phyloP scores from a whole-genome alignment of 192 early-diverging fungal genomes.

The Coemansia erecta region DNA sequence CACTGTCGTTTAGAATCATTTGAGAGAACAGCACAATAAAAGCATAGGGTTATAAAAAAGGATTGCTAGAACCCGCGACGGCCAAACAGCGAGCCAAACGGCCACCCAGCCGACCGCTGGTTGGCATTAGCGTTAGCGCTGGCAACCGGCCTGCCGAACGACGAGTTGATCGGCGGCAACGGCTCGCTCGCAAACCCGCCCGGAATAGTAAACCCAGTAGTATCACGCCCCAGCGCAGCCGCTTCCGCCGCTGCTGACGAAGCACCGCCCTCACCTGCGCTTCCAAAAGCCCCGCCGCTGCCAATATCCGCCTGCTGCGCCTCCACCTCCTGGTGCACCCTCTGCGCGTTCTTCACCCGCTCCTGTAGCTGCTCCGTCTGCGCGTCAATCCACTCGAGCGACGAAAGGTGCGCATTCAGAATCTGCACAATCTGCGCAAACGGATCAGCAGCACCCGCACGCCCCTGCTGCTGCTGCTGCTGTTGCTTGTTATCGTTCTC shows the following conservation, averaged over 20 bases:
- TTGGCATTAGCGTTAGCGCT: constrained; percentile 5
- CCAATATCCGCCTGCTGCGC: constrained; percentile 26
- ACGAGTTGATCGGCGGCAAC: constrained; percentile 30
- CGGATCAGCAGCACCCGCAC: constrained; percentile 38
- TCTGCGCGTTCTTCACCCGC: constrained; percentile 38
- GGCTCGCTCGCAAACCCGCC: constrained; percentile 36
- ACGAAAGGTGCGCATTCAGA: constrained; percentile 85
- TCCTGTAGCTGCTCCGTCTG: constrained; percentile 46
- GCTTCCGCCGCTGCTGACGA: neutral
- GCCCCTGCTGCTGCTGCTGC: constrained; percentile 16
- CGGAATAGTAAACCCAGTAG: constrained; percentile 16
- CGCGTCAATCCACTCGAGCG: constrained; percentile 94
- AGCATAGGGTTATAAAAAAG: constrained; percentile 4
- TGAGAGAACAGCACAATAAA: neutral
- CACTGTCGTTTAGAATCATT: no score
- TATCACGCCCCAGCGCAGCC: neutral
- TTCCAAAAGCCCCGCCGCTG: constrained; percentile 2
- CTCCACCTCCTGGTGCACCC: constrained; percentile 39
- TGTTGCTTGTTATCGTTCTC: constrained; percentile 23
- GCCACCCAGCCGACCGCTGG: neutral
- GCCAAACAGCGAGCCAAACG: neutral
- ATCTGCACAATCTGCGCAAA: constrained; percentile 82
- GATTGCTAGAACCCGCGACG: constrained; percentile 4
- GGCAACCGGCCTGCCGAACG: constrained; percentile 33
- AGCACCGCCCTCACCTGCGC: neutral